Conservation (phyloP, 768 basidiomycete genomes). For the Collybia sp. region DNA sequence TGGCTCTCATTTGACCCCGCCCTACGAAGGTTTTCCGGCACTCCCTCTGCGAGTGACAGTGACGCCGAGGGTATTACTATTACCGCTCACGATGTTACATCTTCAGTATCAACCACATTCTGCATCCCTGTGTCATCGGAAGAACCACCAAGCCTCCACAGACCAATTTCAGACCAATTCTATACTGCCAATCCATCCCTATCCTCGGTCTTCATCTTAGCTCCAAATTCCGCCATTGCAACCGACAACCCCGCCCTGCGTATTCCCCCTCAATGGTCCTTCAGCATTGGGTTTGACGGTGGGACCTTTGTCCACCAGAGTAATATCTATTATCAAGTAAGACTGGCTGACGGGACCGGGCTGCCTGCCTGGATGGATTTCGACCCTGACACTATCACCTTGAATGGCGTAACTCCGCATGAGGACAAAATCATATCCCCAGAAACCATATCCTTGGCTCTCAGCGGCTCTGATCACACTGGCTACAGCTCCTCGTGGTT, state of each 20-base stretch:
- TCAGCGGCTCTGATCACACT: constrained; percentile 69
- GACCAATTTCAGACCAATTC: constrained; percentile 59
- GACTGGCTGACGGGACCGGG: constrained; percentile 59
- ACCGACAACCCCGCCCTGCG: constrained; percentile 53
- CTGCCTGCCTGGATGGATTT: constrained; percentile 78
- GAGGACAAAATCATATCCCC: constrained; percentile 33
- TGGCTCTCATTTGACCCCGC: constrained; percentile 76
- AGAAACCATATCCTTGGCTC: constrained; percentile 40
- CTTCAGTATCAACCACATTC: constrained; percentile 47
- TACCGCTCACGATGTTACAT: constrained; percentile 51
- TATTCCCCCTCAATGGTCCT: constrained; percentile 81
- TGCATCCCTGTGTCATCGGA: constrained; percentile 52
- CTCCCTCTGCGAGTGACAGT: constrained; percentile 57
- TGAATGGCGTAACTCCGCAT: constrained; percentile 73
- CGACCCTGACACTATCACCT: constrained; percentile 60
- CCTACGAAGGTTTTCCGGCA: constrained; percentile 62
- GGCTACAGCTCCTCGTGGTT: constrained; percentile 62
- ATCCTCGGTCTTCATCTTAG: constrained; percentile 71
- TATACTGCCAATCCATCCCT: constrained; percentile 53
- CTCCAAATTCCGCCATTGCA: constrained; percentile 52
- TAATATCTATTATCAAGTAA: constrained; percentile 58
- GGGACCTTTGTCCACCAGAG: constrained; percentile 50
- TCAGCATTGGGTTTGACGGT: constrained; percentile 79
- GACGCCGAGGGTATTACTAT: constrained; percentile 60
- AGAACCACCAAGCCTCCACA: constrained; percentile 48